These are phyloP conservation scores for Podila epigama DNA, from an alignment of 192 early-diverging fungal genomes.

Conservation along the genomic window DNA sequence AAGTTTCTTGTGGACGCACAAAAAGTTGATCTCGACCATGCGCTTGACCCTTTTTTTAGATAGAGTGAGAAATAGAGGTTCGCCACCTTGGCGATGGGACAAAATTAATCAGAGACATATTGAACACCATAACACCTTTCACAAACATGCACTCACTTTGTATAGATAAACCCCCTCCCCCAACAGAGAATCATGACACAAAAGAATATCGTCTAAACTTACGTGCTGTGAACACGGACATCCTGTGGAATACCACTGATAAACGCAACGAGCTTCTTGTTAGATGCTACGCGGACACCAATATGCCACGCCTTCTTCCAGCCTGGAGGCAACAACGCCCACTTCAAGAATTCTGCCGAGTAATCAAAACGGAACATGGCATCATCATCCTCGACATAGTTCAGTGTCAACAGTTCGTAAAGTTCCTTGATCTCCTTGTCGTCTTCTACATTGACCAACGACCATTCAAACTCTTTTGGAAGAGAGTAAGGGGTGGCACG, in stretches of 20 bases:
- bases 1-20: constrained; percentile 96
- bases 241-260: constrained; percentile 93
- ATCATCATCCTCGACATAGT: constrained; percentile 98
- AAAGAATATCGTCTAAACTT: constrained; percentile 29
- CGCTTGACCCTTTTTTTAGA: constrained; percentile 52
- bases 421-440: constrained; percentile 84
- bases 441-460: constrained; percentile 77
- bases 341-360: constrained; percentile 89
- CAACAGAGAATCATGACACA: not conserved
- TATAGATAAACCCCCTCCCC: too few species aligned
- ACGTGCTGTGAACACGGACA: constrained; percentile 75
- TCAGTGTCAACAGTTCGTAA: constrained; percentile 87
- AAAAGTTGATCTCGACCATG: constrained; percentile 97
- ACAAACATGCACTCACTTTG: not conserved
- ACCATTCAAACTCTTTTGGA: constrained; percentile 93
- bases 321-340: constrained; percentile 95
- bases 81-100: not conserved
- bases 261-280: constrained; percentile 91
- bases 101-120: not conserved
- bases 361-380: constrained; percentile 98
- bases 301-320: constrained; percentile 90
- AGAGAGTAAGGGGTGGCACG: constrained; percentile 83
- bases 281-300: constrained; percentile 85
- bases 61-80: not conserved
- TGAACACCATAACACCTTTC: not conserved